Evolutionary conservation across 1,284 basidiomycete genomes (phyloP), one percentile per base, ranked within the genome.

Genomic region (Rhodotorula mucilaginosa): DNA sequence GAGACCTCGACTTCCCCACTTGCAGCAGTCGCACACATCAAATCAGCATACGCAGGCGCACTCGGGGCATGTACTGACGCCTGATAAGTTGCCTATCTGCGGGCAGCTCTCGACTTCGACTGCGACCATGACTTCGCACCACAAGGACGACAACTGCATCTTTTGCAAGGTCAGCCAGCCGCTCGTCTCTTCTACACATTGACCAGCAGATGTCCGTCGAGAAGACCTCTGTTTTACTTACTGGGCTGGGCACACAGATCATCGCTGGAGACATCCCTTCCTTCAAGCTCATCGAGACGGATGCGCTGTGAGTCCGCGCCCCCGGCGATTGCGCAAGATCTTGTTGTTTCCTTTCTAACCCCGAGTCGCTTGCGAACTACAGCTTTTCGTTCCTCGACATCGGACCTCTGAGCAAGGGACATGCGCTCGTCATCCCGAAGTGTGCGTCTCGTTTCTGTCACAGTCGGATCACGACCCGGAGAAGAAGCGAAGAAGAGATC

Each of bases 381-480:
- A 75, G 69, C 19, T 76, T 71, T 58, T 76, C 80, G 16, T 79
- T 79, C 72, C 71, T 79, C 21, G 82, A 83, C 71, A 82, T 83
- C 54, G 81, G 82, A 23, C 82, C 83, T 1, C 71, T 81, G 65
- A 72, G 80, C 15, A 79, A 79, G 47, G 81, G 82, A 1, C 83
- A 83, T 77, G 79, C 81, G 48, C 78, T 83, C 8, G 80, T 83
- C 15, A 83, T 83, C 58, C 83, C 83, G 34, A 83, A 83, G 68
- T 74, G 79, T 78, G 29, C 70, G 74, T 39, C 18, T 44, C 39
- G 39, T 12, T 13, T 12, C 10, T 44, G 39, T 10, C 12, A 44
- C 12, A 44, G 12, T 44, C 39, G 39, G 39, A 44, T 44, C 39
- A 8, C 71, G 47, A 21, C 8, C 47, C 67, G 21, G 8, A 52